phyloP scores from a whole-genome alignment of 495 filamentous ascomycete species.

The Viridothelium virens region DNA sequence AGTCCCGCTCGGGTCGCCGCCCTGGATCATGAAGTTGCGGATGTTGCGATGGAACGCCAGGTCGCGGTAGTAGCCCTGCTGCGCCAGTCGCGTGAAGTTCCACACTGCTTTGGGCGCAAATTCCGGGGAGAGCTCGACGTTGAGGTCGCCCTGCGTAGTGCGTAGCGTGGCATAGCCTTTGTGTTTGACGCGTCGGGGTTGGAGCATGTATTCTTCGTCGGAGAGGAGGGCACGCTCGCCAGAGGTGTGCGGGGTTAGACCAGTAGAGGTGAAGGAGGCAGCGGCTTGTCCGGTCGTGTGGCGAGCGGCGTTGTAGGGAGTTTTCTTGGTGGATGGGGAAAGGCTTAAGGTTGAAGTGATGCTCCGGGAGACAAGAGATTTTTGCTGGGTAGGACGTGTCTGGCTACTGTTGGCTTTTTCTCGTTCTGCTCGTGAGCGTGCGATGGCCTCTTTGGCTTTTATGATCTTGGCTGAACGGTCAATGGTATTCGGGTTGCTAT shows the following conservation, averaged over 20 bases:
- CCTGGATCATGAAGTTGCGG: conserved; percentile 95
- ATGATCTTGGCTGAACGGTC: conserved; percentile 81
- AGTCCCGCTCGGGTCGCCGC: conserved; percentile 87
- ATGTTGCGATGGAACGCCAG: conserved; percentile 89
- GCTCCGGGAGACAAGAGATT: conserved; percentile 39
- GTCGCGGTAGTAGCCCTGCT: conserved; percentile 80
- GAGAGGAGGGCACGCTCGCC: conserved; percentile 75
- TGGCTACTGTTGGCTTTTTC: conserved; percentile 26
- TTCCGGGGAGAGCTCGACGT: conserved; percentile 84
- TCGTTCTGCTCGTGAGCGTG: conserved; percentile 63
- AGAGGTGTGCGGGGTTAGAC: conserved; percentile 83
- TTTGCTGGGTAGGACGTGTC: conserved; percentile 29
- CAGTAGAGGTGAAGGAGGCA: conserved; percentile 90
- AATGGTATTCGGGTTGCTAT: conserved; percentile 67
- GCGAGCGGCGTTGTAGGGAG: conserved; percentile 74
- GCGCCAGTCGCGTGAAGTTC: conserved; percentile 87
- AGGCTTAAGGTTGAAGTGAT: conserved; percentile 32
- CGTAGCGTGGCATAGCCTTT: conserved; percentile 87
- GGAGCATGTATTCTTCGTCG: conserved; percentile 93
- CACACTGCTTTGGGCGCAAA: conserved; percentile 86
- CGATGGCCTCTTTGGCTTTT: conserved; percentile 84
- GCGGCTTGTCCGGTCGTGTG: conserved; percentile 90
- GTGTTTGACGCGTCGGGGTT: conserved; percentile 74
- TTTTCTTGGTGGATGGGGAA: conserved; percentile 22
- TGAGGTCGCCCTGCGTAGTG: conserved; percentile 74